Evolutionary conservation across 2,329 filamentous ascomycete species (phyloP), one percentile per base, ranked within the genome.

Genomic region (Sphaceloma murrayae): DNA sequence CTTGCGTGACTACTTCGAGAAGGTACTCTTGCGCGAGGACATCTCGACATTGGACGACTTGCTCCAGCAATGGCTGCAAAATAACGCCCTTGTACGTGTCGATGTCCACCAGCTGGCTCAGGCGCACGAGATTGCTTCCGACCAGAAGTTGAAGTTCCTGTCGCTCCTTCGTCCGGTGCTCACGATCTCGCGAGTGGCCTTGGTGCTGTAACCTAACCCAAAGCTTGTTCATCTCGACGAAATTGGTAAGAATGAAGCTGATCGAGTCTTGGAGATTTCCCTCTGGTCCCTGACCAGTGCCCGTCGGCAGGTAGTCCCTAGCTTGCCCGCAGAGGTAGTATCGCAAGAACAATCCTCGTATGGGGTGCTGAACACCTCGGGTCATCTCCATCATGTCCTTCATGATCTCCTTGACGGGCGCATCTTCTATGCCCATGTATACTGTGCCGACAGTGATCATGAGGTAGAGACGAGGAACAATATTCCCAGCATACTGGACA

Each of bases 311-410:
- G 60, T 78, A 79, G 63, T 98, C 91, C 57, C 91, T 77, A 29
- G 91, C 89, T 67, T 98, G 91, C 27, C 91, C 89, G 17, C 86
- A 91, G 42, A 98, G 75, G 61, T 95, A 98, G 66, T 98, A 98
- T 59, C 91, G 80, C 57, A 98, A 68, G 62, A 98, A 98, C 45
- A 98, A 72, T 13, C 91, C 91, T 47, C 91, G 85, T 51, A 95
- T 88, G 11, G 91, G 91, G 64, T 98, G 91, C 60, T 98, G 91
- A 16, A 98, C 88, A 46, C 91, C 91, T 51, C 91, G 78, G 66
- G 87, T 96, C 91, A 98, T 98, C 66, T 98, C 91, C 91, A 98
- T 98, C 91, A 98, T 98, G 64, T 98, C 91, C 67, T 98, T 98
- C 91, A 98, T 98, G 51, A 98, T 86, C 70, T 98, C 91, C 68